phyloP scores from a whole-genome alignment of 1,284 basidiomycete genomes.

The Mycena sp. region DNA sequence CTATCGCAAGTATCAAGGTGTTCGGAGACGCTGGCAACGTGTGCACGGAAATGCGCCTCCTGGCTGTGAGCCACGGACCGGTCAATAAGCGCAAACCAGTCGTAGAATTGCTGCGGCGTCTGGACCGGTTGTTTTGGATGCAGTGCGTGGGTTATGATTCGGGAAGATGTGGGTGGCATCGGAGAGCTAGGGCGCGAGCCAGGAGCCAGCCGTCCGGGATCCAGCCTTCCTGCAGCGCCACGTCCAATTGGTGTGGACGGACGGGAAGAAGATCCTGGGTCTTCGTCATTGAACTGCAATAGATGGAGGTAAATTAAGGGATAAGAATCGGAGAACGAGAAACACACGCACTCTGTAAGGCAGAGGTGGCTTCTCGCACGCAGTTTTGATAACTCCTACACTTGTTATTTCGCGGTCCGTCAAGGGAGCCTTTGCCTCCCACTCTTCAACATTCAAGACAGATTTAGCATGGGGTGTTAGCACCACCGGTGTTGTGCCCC shows the following conservation, averaged over 20 bases:
- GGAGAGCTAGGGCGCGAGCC: conserved; percentile 24
- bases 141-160: conserved; percentile 59
- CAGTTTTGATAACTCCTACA: conserved; percentile 70
- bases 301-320: background rate
- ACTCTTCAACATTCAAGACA: conserved; percentile 79
- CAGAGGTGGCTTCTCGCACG: conserved; percentile 67
- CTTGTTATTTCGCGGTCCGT: conserved; percentile 76
- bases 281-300: conserved; percentile 41
- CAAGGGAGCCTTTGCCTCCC: conserved; percentile 85
- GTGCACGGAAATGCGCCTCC: conserved; percentile 88
- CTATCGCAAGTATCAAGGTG: conserved; percentile 81
- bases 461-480: conserved; percentile 27
- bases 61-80: conserved; percentile 90
- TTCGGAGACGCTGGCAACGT: conserved; percentile 77
- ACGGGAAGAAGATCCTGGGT: conserved; percentile 34
- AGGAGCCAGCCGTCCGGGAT: conserved; percentile 8
- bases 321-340: background rate
- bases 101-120: conserved; percentile 93
- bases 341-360: conserved; percentile 72
- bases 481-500: conserved; percentile 9
- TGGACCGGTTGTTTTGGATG: conserved; percentile 79
- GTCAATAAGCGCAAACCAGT: conserved; percentile 91
- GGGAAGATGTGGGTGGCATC: conserved; percentile 40
- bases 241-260: conserved; percentile 37
- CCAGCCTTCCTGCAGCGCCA: conserved; percentile 6